Base-by-base conservation (phyloP, 2,329 filamentous ascomycete genomes). In the Arthroderma sp. region DNA sequence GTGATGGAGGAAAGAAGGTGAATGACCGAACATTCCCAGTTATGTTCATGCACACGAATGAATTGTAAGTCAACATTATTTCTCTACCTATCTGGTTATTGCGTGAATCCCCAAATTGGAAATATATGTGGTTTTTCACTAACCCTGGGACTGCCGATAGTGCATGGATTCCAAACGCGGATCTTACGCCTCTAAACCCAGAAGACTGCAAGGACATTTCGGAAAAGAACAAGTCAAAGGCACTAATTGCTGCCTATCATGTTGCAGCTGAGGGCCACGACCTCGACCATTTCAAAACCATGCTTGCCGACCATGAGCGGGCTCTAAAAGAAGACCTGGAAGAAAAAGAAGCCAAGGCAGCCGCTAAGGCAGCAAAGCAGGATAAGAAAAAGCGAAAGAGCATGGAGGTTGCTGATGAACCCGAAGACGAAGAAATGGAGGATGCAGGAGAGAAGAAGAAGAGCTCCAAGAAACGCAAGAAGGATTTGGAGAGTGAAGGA, bases 1-100 rank as follows among this genome's bases (percentile, higher is more conserved):
- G 84, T 41, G 90, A 95, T 66, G 91, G 87, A 60, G 91, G 88
- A 65, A 93, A 93, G 77, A 87, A 90, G 63, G 84, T 81, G 43
- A 82, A 85, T 61, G 90, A 96, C 72, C 82, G 91, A 62, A 90
- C 87, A 31, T 97, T 90, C 70, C 88, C 91, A 4, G 84, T 97
- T 67, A 96, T 97, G 91, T 97, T 95, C 70, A 76, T 97, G 54
- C 79, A 83, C 62, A 95, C 91, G 38, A 96, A 97, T 67, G 91
- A 97, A 79, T 97, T 98, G 93, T 98, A 76, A 82, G 91, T 83
- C 19, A 47, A 51, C 31, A 25, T 55, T 31, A n/a, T 43, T 53
- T 60, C 2, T 31, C 41, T 13, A 8, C 21, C 41, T 47, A n/a
- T n/a, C n/a, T n/a, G n/a, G n/a, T 58, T 61, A 57, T 33, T 52